Conservation (phyloP, 306 rosid species). For the Lathyrus tuberosus region DNA sequence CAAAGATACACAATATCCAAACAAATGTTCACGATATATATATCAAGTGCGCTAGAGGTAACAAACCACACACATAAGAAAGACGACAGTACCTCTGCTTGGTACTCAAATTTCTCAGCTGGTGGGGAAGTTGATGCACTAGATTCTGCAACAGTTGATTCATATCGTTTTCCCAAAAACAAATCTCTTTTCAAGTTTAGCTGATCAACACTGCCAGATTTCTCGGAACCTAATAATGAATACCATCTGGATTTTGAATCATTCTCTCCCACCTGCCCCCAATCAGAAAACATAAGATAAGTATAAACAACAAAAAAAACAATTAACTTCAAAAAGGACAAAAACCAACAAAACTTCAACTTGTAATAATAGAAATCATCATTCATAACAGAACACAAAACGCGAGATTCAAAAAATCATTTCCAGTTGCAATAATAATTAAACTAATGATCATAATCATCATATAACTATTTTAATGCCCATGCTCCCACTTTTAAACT, state of each 20-base stretch:
- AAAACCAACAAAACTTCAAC: neutral
- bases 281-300: neutral
- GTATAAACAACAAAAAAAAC: neutral
- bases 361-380: neutral
- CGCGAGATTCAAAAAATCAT: neutral
- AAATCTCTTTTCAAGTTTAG: slow-evolving; percentile 41
- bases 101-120: slow-evolving; percentile 78
- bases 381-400: neutral
- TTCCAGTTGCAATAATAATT: neutral
- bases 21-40: slow-evolving; percentile 12
- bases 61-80: neutral
- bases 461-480: neutral
- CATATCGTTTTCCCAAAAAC: slow-evolving; percentile 59
- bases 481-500: too few species aligned
- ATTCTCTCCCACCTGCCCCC: slow-evolving; percentile 61
- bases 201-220: slow-evolving; percentile 34
- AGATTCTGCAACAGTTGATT: slow-evolving; percentile 81
- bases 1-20: slow-evolving; percentile 26
- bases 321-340: neutral
- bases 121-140: slow-evolving; percentile 61
- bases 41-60: neutral
- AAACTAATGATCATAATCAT: neutral
- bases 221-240: slow-evolving; percentile 54
- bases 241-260: slow-evolving; percentile 57
- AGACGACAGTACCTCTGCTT: slow-evolving; percentile 74